Evolutionary conservation across 2,329 filamentous ascomycete genomes (phyloP).

Genomic region (Nannizzia gypsea): DNA sequence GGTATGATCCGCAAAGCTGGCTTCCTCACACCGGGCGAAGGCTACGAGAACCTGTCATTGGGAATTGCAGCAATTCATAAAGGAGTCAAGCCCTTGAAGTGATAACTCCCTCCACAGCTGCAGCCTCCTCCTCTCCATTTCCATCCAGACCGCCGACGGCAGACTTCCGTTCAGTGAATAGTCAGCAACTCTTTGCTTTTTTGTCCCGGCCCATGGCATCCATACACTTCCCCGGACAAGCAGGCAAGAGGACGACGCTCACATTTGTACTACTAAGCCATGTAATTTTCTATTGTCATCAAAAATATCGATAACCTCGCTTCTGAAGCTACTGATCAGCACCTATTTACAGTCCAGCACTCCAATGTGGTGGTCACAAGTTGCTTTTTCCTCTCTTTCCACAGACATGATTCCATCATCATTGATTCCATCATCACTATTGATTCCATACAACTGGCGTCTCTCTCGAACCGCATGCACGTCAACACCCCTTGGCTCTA

Average conservation of each 20-base stretch:
- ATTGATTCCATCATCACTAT: too few species aligned
- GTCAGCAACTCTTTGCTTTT: background rate
- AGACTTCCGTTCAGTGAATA: background rate
- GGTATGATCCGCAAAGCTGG: conserved; percentile 52
- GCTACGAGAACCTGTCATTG: conserved; percentile 81
- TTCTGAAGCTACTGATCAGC: background rate
- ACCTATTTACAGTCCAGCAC: background rate
- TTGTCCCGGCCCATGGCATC: background rate
- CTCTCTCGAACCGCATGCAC: background rate
- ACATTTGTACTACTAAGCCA: conserved; percentile 2
- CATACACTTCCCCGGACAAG: background rate
- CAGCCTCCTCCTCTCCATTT: background rate
- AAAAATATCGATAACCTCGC: background rate
- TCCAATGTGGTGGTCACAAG: background rate
- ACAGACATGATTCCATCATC: background rate
- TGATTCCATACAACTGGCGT: background rate
- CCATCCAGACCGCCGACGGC: background rate
- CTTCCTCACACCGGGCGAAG: conserved; percentile 68
- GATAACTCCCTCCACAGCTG: background rate
- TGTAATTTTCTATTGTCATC: conserved; percentile 1
- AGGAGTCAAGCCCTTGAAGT: conserved; percentile 63
- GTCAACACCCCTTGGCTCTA: background rate
- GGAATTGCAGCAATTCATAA: conserved; percentile 95
- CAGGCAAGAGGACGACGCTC: background rate
- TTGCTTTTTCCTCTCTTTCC: background rate